Evolutionary conservation across 768 basidiomycete genomes (phyloP).

Genomic region (Neoboletus brunneissimus): DNA sequence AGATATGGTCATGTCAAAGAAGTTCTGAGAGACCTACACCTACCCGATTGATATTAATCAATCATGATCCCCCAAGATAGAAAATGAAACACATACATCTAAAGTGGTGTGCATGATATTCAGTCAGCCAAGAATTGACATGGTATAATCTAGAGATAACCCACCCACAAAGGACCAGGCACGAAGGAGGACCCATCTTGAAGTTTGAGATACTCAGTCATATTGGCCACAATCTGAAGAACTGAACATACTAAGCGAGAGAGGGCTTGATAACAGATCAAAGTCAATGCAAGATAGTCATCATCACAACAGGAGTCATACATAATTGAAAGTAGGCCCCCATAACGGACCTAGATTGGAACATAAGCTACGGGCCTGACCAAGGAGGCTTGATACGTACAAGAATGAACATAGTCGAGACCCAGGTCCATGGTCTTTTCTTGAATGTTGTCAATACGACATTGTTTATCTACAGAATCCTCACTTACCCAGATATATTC

Average conservation of each 20-base stretch:
- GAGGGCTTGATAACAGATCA: neutral
- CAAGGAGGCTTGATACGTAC: neutral
- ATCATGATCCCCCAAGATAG: neutral
- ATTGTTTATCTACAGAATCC: neutral
- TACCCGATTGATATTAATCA: neutral
- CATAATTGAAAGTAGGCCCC: slow-evolving; percentile 1
- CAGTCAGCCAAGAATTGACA: no score
- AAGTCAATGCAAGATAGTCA: neutral
- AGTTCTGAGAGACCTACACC: no score
- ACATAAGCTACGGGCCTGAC: neutral
- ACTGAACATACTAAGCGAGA: neutral
- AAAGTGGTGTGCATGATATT: neutral
- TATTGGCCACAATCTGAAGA: neutral
- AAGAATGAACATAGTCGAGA: neutral
- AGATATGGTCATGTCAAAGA: no score
- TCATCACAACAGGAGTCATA: neutral
- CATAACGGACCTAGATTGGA: slow-evolving; percentile 9
- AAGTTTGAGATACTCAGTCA: neutral
- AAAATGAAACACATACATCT: slow-evolving; percentile 4
- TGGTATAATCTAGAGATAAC: neutral
- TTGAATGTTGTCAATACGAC: neutral
- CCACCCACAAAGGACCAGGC: slow-evolving; percentile 5
- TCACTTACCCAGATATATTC: slow-evolving; percentile 7
- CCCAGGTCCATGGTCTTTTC: neutral
- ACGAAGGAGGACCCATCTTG: neutral